Percentiles rank a stretch among this genome's conserved stretches.
phyloP scores from a whole-genome alignment of 768 basidiomycete species.

The Cystofilobasidium bisporidii region DNA sequence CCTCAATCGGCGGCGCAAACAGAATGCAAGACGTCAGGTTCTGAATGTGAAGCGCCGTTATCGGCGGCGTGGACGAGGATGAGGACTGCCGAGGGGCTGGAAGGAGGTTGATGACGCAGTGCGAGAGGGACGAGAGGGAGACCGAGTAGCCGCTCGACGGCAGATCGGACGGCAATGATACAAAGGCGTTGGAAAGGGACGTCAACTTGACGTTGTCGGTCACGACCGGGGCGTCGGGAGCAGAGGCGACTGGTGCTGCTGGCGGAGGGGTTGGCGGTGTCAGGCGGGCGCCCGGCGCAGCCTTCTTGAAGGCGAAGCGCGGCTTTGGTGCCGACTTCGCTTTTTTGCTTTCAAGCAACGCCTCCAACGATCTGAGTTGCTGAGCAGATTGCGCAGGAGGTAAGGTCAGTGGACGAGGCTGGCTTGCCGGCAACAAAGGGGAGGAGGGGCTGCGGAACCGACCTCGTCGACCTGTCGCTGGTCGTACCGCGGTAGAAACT shows the following conservation, averaged over 20 bases:
- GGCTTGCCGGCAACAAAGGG: background rate
- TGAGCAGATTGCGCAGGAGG: background rate
- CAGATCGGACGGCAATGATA: background rate
- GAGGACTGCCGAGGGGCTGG: background rate
- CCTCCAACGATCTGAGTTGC: conserved; percentile 15
- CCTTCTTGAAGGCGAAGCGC: conserved; percentile 18
- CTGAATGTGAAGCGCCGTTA: conserved; percentile 12
- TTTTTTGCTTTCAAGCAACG: background rate
- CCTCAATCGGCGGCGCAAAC: background rate
- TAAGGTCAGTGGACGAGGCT: background rate
- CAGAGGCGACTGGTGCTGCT: background rate
- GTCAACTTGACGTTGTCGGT: conserved; percentile 11
- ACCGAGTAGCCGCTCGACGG: conserved; percentile 2
- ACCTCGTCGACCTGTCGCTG: conserved; percentile 19
- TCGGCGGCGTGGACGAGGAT: background rate
- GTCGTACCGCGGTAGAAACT: conserved; percentile 20
- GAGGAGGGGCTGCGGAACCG: background rate
- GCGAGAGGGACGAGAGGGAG: conserved; percentile 9
- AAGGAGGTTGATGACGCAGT: conserved; percentile 15
- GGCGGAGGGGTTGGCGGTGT: background rate
- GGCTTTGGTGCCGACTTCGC: background rate
- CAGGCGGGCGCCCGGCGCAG: background rate
- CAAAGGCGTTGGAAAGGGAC: background rate
- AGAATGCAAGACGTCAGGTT: conserved; percentile 9
- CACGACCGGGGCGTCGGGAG: background rate